phyloP scores from a whole-genome alignment of 2,329 filamentous ascomycete species.

The Penicillium sp. region DNA sequence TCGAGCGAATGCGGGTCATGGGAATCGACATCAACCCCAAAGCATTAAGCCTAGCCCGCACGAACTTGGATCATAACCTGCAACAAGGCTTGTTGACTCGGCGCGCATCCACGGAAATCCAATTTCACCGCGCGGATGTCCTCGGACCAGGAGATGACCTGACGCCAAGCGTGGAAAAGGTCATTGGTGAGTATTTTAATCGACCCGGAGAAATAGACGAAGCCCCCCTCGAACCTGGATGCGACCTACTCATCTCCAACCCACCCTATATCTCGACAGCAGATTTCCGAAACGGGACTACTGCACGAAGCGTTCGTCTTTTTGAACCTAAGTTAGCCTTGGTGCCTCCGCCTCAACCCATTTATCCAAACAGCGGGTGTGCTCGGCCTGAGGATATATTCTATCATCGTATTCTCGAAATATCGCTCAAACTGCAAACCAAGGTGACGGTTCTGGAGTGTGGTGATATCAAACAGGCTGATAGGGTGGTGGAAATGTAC shows the following conservation, averaged over 20 bases:
- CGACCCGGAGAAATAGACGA: not conserved
- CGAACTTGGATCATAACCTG: constrained; percentile 65
- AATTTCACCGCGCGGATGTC: constrained; percentile 55
- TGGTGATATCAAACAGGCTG: constrained; percentile 38
- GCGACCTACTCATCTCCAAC: constrained; percentile 80
- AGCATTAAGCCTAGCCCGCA: constrained; percentile 67
- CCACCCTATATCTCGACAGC: constrained; percentile 82
- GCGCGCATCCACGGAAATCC: constrained; percentile 39
- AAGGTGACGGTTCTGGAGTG: constrained; percentile 43
- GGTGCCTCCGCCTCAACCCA: constrained; percentile 57
- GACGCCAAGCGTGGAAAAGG: constrained; percentile 16
- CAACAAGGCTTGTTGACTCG: constrained; percentile 28
- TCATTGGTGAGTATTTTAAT: constrained; percentile 13
- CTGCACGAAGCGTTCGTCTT: constrained; percentile 73
- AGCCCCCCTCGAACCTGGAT: constrained; percentile 15
- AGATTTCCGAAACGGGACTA: constrained; percentile 63
- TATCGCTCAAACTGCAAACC: constrained; percentile 28
- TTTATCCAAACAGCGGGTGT: not conserved
- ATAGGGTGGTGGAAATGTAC: constrained; percentile 33
- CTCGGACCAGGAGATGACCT: constrained; percentile 21
- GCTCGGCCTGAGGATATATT: constrained; percentile 38
- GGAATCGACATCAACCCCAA: constrained; percentile 74
- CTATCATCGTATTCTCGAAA: constrained; percentile 37
- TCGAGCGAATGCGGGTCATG: constrained; percentile 54
- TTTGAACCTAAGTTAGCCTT: constrained; percentile 82